Conservation (phyloP, 1,284 basidiomycete species). For the Taiwanofungus camphoratus region DNA sequence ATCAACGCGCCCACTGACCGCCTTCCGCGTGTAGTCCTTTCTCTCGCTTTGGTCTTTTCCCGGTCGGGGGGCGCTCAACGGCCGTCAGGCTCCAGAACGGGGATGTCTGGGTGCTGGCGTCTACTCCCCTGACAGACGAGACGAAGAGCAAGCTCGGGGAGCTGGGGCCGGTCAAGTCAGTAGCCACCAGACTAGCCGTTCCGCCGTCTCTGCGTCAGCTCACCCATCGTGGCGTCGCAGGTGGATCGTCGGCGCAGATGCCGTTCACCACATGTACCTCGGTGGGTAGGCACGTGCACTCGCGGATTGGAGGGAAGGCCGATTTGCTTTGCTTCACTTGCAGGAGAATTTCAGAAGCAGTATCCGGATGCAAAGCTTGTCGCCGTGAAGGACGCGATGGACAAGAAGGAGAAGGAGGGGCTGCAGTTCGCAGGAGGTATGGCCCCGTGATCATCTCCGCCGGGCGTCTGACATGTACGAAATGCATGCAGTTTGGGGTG, state of each 20-base stretch:
- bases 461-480: conserved; percentile 2
- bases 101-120: conserved; percentile 83
- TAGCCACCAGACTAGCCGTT: too few species aligned
- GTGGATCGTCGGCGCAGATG: conserved; percentile 62
- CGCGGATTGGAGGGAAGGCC: too few species aligned
- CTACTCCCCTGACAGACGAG: conserved; percentile 70
- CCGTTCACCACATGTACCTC: conserved; percentile 62
- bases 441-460: conserved; percentile 14
- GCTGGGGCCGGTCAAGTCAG: conserved; percentile 72
- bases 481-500: conserved; percentile 4
- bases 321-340: not conserved
- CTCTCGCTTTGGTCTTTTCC: conserved; percentile 59
- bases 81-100: conserved; percentile 71
- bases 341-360: conserved; percentile 65
- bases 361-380: conserved; percentile 78
- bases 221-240: conserved; percentile 29
- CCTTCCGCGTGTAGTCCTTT: conserved; percentile 48
- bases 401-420: conserved; percentile 34
- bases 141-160: conserved; percentile 69
- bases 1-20: not conserved
- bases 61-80: conserved; percentile 78
- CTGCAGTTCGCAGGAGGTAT: conserved; percentile 57
- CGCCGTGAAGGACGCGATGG: conserved; percentile 53
- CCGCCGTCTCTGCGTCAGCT: conserved; percentile 1
- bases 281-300: conserved; percentile 30